These are phyloP conservation scores for Eudorina sp. DNA, from an alignment of 139 green algal genomes.

Conservation along the genomic window DNA sequence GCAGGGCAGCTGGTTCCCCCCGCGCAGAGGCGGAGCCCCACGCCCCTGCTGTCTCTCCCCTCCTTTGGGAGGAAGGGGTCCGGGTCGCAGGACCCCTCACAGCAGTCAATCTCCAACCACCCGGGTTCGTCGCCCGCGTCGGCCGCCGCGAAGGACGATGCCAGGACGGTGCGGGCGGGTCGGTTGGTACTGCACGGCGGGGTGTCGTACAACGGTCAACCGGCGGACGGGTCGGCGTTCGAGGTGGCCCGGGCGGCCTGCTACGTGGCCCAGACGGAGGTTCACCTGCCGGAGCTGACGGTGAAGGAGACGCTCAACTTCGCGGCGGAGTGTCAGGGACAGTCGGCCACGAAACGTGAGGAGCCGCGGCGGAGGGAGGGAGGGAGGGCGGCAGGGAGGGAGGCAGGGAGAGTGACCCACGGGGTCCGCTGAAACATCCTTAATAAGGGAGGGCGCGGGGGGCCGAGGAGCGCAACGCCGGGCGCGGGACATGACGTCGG, in stretches of 20 bases:
- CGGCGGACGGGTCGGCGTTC: conserved; percentile 51
- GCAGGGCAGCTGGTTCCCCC: conserved; percentile 61
- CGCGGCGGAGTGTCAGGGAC: conserved; percentile 48
- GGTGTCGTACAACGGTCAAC: conserved; percentile 58
- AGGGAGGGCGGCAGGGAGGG: neutral
- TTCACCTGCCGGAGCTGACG: conserved; percentile 67
- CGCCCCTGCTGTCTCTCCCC: too few relatives aligned
- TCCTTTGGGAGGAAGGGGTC: too few relatives aligned
- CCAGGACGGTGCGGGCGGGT: neutral
- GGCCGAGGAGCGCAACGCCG: too few relatives aligned
- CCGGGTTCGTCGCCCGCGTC: too few relatives aligned
- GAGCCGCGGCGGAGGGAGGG: neutral
- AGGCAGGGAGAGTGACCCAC: too few relatives aligned
- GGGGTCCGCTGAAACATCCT: too few relatives aligned
- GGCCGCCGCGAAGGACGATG: neutral
- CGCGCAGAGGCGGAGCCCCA: neutral
- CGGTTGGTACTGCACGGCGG: conserved; percentile 18
- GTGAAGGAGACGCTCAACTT: conserved; percentile 68
- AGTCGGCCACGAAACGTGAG: neutral
- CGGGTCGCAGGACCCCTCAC: too few relatives aligned
- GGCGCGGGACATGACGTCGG: too few relatives aligned
- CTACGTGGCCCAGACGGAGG: conserved; percentile 72
- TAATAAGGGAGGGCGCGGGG: too few relatives aligned
- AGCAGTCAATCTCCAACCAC: too few relatives aligned
- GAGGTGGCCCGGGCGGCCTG: conserved; percentile 54